Evolutionary conservation across 2,329 filamentous ascomycete species (phyloP).

Genomic region (Elsinoe necatrix): DNA sequence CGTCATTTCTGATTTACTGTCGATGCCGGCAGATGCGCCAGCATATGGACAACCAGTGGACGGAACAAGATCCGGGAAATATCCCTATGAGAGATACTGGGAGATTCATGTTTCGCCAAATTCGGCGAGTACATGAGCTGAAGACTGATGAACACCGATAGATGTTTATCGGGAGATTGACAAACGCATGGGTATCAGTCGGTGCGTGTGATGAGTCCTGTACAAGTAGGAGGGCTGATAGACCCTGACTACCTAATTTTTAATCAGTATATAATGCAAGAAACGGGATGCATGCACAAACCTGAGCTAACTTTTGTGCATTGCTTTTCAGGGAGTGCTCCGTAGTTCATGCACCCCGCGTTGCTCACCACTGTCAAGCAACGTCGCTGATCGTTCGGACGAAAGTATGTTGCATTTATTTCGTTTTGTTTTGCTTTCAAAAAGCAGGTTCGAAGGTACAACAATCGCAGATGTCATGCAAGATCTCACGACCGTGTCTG

Average conservation of each 20-base stretch:
- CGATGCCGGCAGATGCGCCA: conserved; percentile 39
- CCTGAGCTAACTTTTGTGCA: background rate
- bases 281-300: background rate
- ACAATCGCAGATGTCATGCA: background rate
- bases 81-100: conserved; percentile 31
- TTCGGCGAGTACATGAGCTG: no score
- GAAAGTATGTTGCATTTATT: background rate
- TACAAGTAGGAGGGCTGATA: background rate
- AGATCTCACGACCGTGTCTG: background rate
- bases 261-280: background rate
- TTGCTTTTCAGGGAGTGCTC: background rate
- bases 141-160: no score
- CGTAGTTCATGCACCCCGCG: conserved; percentile 1
- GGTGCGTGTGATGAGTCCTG: background rate
- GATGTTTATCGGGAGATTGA: no score
- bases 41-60: conserved; percentile 27
- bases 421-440: no score
- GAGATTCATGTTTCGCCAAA: conserved; percentile 37
- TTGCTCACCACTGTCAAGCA: background rate
- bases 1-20: conserved; percentile 41
- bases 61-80: conserved; percentile 22
- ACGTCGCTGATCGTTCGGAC: background rate
- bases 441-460: background rate
- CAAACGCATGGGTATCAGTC: no score
- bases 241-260: background rate